Evolutionary conservation across 305 asterid genomes (phyloP).

Genomic region (Plantago coronopus): DNA sequence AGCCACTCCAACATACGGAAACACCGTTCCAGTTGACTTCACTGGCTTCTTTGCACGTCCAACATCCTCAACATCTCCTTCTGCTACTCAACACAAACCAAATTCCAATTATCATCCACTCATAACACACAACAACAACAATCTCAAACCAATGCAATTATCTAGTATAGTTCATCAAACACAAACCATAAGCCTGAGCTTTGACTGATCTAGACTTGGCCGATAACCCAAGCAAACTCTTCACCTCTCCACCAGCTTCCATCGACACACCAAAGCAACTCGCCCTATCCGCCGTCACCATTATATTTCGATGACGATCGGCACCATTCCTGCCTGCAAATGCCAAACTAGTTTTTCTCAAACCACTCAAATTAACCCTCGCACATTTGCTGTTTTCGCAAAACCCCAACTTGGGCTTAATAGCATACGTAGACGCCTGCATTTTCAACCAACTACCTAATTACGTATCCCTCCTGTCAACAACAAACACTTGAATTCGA

Average conservation of each 20-base stretch:
- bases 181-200: slow-evolving; percentile 65
- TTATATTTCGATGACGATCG: slow-evolving; percentile 22
- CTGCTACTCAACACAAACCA: slow-evolving; percentile 33
- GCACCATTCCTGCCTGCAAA: neutral
- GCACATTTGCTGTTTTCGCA: slow-evolving; percentile 34
- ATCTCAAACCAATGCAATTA: neutral
- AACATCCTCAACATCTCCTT: slow-evolving; percentile 61
- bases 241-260: slow-evolving; percentile 36
- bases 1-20: slow-evolving; percentile 93
- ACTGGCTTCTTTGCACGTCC: slow-evolving; percentile 44
- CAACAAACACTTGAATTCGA: slow-evolving; percentile 18
- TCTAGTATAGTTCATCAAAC: neutral
- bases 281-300: slow-evolving; percentile 34
- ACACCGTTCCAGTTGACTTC: slow-evolving; percentile 70
- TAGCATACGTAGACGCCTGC: slow-evolving; percentile 59
- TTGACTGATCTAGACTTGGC: slow-evolving; percentile 53
- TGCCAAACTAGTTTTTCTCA: slow-evolving; percentile 24
- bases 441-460: slow-evolving; percentile 28
- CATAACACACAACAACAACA: slow-evolving; percentile 5
- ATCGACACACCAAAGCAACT: slow-evolving; percentile 49
- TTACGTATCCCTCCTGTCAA: slow-evolving; percentile 31
- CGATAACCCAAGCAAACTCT: slow-evolving; percentile 39
- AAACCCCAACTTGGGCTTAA: slow-evolving; percentile 36
- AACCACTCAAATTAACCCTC: slow-evolving; percentile 26
- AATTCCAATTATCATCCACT: slow-evolving; percentile 1